These are phyloP conservation scores for Populus tremula DNA, from an alignment of 345 rosid genomes.

Conservation along the genomic window DNA sequence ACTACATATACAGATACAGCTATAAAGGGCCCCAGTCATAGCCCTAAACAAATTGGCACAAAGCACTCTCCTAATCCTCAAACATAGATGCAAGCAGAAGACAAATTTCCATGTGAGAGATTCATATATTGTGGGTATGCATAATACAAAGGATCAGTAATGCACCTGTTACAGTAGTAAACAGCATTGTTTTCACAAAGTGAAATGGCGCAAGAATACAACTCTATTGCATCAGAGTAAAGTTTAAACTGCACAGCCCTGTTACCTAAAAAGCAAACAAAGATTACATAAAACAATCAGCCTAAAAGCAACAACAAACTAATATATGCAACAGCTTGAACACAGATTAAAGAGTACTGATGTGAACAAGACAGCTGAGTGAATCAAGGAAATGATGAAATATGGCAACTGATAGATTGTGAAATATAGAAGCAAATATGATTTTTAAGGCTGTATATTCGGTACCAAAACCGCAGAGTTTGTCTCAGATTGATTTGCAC, in stretches of 20 bases:
- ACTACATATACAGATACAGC: slow-evolving; percentile 1
- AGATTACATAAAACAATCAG: slow-evolving; percentile 20
- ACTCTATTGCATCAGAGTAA: slow-evolving; percentile 66
- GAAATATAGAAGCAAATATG: no score
- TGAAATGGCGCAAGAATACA: slow-evolving; percentile 72
- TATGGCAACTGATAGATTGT: neutral
- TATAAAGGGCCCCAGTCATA: slow-evolving; percentile 1
- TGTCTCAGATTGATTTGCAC: neutral
- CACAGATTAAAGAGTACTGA: slow-evolving; percentile 1
- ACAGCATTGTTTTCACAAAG: slow-evolving; percentile 65
- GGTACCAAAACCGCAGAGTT: neutral
- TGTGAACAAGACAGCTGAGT: neutral
- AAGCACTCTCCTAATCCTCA: neutral
- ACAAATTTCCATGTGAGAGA: neutral
- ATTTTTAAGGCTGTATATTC: neutral
- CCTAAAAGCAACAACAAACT: neutral
- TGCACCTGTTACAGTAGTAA: slow-evolving; percentile 84
- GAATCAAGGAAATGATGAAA: neutral
- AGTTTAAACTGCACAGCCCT: slow-evolving; percentile 67
- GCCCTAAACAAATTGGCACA: neutral
- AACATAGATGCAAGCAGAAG: neutral
- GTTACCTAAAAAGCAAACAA: slow-evolving; percentile 59
- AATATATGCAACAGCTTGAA: neutral
- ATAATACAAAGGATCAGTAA: neutral
- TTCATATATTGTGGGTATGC: neutral